phyloP scores from a whole-genome alignment of 31 red algal species.

The Endocladia muricata region DNA sequence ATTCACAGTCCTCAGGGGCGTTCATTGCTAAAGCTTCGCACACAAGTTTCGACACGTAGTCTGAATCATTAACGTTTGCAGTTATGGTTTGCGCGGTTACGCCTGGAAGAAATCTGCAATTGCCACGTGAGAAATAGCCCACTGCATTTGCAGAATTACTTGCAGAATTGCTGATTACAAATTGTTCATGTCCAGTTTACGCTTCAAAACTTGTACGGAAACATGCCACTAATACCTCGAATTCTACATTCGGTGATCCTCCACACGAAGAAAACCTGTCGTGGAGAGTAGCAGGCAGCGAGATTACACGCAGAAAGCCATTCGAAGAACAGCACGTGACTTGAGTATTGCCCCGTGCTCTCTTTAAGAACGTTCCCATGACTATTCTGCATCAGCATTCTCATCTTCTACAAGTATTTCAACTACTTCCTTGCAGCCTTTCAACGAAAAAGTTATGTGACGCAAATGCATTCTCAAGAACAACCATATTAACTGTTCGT shows the following conservation, averaged over 20 bases:
- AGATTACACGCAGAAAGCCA: slow-evolving; percentile 18
- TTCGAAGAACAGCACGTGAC: neutral
- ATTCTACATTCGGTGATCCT: neutral
- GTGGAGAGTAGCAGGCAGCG: slow-evolving; percentile 9
- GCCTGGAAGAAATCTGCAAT: slow-evolving; percentile 13
- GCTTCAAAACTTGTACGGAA: neutral
- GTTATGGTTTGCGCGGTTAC: no score
- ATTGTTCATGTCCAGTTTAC: neutral
- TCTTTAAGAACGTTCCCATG: neutral
- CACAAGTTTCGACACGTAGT: no score
- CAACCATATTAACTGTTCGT: neutral
- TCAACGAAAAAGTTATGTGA: neutral
- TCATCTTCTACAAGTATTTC: neutral
- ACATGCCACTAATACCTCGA: neutral
- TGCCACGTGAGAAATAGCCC: neutral
- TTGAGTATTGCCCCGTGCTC: slow-evolving; percentile 1
- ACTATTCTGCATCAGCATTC: neutral
- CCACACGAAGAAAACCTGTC: neutral
- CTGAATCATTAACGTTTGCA: no score
- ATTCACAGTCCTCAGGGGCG: no score
- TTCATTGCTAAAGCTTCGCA: no score
- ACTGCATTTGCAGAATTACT: neutral
- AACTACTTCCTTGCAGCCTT: neutral
- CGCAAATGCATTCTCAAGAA: neutral
- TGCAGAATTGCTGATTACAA: neutral